Percentiles rank a stretch among this genome's conserved stretches.
Evolutionary conservation across 2,329 filamentous ascomycete species (phyloP).

Genomic region (Plectosphaerella sp.): DNA sequence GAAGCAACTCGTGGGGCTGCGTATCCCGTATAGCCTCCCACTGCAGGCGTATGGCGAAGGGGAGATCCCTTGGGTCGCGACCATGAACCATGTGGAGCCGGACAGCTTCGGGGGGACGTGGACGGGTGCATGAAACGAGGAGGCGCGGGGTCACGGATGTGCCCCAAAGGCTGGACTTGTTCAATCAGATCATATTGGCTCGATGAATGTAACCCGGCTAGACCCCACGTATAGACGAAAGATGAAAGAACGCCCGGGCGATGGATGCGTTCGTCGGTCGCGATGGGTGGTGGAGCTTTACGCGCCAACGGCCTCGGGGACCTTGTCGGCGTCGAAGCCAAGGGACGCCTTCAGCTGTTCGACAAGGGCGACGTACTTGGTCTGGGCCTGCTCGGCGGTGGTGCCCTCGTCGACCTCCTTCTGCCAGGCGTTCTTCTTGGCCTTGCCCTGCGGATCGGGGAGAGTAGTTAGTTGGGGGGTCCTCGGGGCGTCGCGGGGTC

Average conservation of each 20-base stretch:
- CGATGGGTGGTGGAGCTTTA: conserved; percentile 10
- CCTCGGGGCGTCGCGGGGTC: not conserved
- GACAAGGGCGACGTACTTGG: conserved; percentile 69
- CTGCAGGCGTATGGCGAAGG: conserved; percentile 56
- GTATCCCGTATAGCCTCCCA: conserved; percentile 81
- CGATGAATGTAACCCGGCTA: not conserved
- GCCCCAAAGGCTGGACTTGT: no score
- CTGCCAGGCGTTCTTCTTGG: conserved; percentile 77
- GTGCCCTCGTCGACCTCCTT: conserved; percentile 60
- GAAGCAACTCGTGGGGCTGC: conserved; percentile 55
- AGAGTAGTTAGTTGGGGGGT: not conserved
- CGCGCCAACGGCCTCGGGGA: conserved; percentile 50
- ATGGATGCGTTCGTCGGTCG: not conserved
- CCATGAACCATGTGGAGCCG: conserved; percentile 50
- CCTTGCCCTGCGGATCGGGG: conserved; percentile 57
- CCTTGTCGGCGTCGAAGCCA: conserved; percentile 63
- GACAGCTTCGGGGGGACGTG: conserved; percentile 54
- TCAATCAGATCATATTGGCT: not conserved
- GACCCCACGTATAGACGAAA: not conserved
- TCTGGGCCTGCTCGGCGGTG: conserved; percentile 64
- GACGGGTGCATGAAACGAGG: conserved; percentile 10
- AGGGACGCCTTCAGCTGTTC: conserved; percentile 67
- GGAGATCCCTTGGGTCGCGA: conserved; percentile 77
- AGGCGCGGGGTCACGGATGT: not conserved
- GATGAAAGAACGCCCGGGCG: no score